A percentile compares a stretch with the other conserved stretches of the same genome.
Conservation (phyloP, 768 basidiomycete genomes). For the Leccinellum albellum region DNA sequence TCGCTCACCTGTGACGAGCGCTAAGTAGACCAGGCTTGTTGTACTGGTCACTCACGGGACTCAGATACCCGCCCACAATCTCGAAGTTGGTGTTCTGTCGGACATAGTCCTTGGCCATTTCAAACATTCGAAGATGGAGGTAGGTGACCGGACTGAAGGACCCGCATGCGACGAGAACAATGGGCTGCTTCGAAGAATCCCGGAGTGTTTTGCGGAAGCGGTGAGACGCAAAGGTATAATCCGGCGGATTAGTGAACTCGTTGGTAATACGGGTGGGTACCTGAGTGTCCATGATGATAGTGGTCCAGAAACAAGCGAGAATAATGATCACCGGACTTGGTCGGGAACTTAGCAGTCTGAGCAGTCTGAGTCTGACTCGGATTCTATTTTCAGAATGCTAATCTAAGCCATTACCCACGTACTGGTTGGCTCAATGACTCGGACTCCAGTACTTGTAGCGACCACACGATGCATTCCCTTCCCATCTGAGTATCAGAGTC, state of each 20-base stretch:
- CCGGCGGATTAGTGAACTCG: conserved; percentile 57
- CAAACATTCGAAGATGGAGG: conserved; percentile 97
- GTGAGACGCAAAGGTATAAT: conserved; percentile 66
- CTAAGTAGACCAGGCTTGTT: conserved; percentile 93
- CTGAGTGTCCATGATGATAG: conserved; percentile 26
- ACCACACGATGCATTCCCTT: not conserved
- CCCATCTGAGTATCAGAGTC: not conserved
- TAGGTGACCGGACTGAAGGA: conserved; percentile 99
- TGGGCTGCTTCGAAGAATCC: conserved; percentile 69
- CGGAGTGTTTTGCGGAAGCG: conserved; percentile 57
- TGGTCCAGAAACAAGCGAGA: conserved; percentile 6
- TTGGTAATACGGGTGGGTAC: conserved; percentile 18
- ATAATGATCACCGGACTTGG: conserved; percentile 5
- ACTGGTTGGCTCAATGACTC: not conserved
- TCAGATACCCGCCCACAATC: conserved; percentile 93
- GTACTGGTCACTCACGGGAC: conserved; percentile 94
- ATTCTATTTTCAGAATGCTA: not conserved
- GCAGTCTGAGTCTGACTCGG: not conserved
- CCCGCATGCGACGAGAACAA: conserved; percentile 94
- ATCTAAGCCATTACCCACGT: conserved; percentile 23
- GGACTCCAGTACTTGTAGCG: too few species aligned
- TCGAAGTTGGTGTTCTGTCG: conserved; percentile 90
- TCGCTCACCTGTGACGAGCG: conserved; percentile 79
- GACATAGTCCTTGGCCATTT: conserved; percentile 97
- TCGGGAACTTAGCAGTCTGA: conserved; percentile 3